These are phyloP conservation scores for Crithidia brevicula DNA, from an alignment of 208 protist species.

Conservation along the genomic window DNA sequence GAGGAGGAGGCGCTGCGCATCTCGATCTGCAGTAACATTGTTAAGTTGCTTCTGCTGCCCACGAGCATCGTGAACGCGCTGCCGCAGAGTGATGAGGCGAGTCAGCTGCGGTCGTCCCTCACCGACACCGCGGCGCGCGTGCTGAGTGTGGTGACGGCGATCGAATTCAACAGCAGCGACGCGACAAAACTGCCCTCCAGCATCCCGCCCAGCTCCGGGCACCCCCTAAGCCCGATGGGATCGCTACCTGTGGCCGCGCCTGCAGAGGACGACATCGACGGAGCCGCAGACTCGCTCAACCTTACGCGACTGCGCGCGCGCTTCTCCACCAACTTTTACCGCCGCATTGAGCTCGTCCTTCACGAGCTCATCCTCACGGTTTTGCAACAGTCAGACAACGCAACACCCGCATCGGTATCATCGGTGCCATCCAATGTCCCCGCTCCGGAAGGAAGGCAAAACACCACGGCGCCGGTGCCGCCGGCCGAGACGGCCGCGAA, in stretches of 20 bases:
- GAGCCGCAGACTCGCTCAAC: neutral
- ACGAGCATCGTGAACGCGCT: slow-evolving; percentile 69
- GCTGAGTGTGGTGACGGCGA: slow-evolving; percentile 45
- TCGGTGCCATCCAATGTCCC: neutral
- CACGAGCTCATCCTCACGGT: slow-evolving; percentile 60
- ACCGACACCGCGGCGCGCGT: slow-evolving; percentile 38
- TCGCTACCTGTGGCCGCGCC: slow-evolving; percentile 11
- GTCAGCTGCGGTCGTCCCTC: slow-evolving; percentile 43
- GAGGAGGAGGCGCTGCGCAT: slow-evolving; percentile 78
- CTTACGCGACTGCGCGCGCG: slow-evolving; percentile 21
- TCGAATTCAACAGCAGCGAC: slow-evolving; percentile 31
- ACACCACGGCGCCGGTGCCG: neutral
- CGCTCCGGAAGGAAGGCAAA: neutral
- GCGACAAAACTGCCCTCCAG: neutral
- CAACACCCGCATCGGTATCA: neutral
- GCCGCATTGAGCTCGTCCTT: slow-evolving; percentile 49
- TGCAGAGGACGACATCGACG: neutral
- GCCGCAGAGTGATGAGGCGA: slow-evolving; percentile 26
- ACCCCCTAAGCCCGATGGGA: slow-evolving; percentile 1
- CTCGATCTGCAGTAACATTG: slow-evolving; percentile 69
- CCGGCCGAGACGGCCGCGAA: neutral
- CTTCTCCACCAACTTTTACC: slow-evolving; percentile 82
- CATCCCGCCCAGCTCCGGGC: neutral
- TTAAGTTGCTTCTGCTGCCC: slow-evolving; percentile 80
- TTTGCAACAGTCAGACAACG: slow-evolving; percentile 29